Percentiles rank a stretch among this genome's conserved stretches.
phyloP scores from a whole-genome alignment of 2,329 filamentous ascomycete species.

The Xylaria multiplex region DNA sequence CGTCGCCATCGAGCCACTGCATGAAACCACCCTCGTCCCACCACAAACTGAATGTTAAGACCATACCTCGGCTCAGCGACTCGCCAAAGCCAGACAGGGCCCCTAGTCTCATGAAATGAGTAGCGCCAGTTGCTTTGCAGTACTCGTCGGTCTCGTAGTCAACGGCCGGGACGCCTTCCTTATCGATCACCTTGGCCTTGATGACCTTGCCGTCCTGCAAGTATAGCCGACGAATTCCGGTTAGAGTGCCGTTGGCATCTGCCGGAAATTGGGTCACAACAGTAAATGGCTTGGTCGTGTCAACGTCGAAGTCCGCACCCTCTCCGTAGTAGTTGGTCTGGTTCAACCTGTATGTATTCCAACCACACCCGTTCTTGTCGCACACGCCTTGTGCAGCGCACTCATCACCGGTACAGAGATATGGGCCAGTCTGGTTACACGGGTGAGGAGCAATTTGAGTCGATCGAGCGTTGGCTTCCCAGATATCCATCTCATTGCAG shows the following conservation, averaged over 20 bases:
- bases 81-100: slow-evolving; percentile 56
- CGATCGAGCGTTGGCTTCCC: slow-evolving; percentile 52
- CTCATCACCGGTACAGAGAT: slow-evolving; percentile 48
- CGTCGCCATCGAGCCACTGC: slow-evolving; percentile 64
- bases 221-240: slow-evolving; percentile 51
- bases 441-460: slow-evolving; percentile 52
- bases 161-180: slow-evolving; percentile 48
- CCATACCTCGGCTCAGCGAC: slow-evolving; percentile 58
- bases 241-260: slow-evolving; percentile 47
- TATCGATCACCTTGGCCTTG: slow-evolving; percentile 47
- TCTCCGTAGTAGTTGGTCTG: slow-evolving; percentile 49
- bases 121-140: slow-evolving; percentile 50
- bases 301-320: slow-evolving; percentile 47
- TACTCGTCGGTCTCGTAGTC: slow-evolving; percentile 48
- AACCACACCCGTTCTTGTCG: slow-evolving; percentile 52
- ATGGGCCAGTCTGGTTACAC: slow-evolving; percentile 49
- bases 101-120: slow-evolving; percentile 51
- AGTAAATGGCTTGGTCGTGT: slow-evolving; percentile 51
- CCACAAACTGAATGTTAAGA: slow-evolving; percentile 63
- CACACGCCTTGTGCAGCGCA: slow-evolving; percentile 48
- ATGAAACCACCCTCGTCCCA: slow-evolving; percentile 61
- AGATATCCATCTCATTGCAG: slow-evolving; percentile 54
- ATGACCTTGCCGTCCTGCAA: slow-evolving; percentile 51
- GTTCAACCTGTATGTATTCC: slow-evolving; percentile 51
- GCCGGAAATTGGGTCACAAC: slow-evolving; percentile 53